These are phyloP conservation scores for Dendrobium catenatum DNA, from an alignment of 106 monocot species.

Conservation along the genomic window DNA sequence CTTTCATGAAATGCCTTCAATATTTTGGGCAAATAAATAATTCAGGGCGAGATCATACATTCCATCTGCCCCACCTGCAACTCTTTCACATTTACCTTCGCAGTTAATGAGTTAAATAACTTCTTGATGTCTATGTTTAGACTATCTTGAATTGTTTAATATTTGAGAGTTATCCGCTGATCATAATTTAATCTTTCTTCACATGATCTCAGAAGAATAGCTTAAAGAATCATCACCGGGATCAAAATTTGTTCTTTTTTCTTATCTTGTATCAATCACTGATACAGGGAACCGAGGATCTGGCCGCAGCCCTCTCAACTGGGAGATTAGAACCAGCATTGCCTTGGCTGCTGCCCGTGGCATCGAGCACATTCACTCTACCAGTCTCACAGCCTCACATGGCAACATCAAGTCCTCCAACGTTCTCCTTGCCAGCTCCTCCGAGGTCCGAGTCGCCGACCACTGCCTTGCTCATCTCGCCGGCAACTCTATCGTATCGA, in stretches of 20 bases:
- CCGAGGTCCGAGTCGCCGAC: conserved; percentile 45
- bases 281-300: conserved; percentile 37
- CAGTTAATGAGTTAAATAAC: too few species aligned
- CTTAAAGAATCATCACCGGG: neutral
- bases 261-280: neutral
- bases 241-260: neutral
- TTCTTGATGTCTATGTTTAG: too few species aligned
- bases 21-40: too few species aligned
- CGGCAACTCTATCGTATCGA: conserved; percentile 11
- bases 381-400: conserved; percentile 31
- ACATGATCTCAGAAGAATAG: neutral
- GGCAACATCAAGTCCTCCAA: conserved; percentile 81
- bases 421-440: conserved; percentile 37
- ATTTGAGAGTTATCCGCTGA: neutral
- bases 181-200: neutral
- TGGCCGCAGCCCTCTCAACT: conserved; percentile 41
- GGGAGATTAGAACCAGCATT: conserved; percentile 39
- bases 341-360: conserved; percentile 50
- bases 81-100: too few species aligned
- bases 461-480: conserved; percentile 33
- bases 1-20: too few species aligned
- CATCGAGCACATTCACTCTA: conserved; percentile 54
- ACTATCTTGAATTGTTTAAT: neutral
- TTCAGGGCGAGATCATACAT: too few species aligned
- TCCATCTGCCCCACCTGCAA: too few species aligned